A percentile compares a stretch with the other conserved stretches of the same genome.
Conservation (phyloP, 2,329 filamentous ascomycete species). For the Dactylonectria macrodidyma region DNA sequence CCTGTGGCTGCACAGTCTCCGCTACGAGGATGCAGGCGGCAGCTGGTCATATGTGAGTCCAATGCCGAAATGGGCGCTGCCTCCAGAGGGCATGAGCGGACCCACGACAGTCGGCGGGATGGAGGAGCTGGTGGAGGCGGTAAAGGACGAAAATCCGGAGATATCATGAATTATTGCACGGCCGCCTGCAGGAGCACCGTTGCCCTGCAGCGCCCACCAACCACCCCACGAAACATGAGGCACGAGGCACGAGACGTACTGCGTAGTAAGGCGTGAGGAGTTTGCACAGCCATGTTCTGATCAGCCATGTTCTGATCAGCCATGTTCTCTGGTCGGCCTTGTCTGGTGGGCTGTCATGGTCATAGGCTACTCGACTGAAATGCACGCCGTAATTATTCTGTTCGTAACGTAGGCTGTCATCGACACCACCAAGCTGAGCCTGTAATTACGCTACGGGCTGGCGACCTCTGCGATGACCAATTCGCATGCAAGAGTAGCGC, state of each 20-base stretch:
- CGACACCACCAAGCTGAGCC: not conserved
- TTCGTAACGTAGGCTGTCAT: not conserved
- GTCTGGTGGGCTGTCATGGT: not conserved
- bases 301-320: no score
- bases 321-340: no score
- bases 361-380: slow-evolving; percentile 1
- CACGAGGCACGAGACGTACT: no score
- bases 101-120: slow-evolving; percentile 77
- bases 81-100: slow-evolving; percentile 80
- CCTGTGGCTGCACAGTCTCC: slow-evolving; percentile 92
- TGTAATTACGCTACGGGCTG: slow-evolving; percentile 12
- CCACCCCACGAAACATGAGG: slow-evolving; percentile 15
- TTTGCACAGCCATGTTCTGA: not conserved
- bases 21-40: slow-evolving; percentile 88
- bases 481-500: slow-evolving; percentile 29
- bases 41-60: slow-evolving; percentile 90
- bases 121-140: slow-evolving; percentile 71
- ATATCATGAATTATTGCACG: slow-evolving; percentile 47
- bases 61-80: slow-evolving; percentile 89
- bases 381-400: not conserved
- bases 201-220: slow-evolving; percentile 35
- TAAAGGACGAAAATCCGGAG: slow-evolving; percentile 62
- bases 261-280: no score
- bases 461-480: slow-evolving; percentile 11
- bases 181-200: slow-evolving; percentile 32